Percentiles rank a stretch among this genome's conserved stretches.
Conservation (phyloP, 257 asterid species). For the Penstemon newberryi region DNA sequence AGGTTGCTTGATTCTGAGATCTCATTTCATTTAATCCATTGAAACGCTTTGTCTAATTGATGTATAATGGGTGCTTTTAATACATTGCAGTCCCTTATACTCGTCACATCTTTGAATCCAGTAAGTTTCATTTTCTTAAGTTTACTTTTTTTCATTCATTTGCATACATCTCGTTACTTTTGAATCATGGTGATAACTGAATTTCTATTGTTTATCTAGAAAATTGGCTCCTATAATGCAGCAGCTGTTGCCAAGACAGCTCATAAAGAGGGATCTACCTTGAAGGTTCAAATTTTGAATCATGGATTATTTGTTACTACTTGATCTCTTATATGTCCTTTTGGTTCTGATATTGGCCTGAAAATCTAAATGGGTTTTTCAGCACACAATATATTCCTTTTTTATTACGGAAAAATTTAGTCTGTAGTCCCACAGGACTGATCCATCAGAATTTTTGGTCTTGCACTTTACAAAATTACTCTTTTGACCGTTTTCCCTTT, state of each 20-base stretch:
- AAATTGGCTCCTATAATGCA: conserved; percentile 95
- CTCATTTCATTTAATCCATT: conserved; percentile 8
- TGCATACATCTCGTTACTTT: too few relatives aligned
- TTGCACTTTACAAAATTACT: too few relatives aligned
- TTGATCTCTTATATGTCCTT: too few relatives aligned
- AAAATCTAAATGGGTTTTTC: too few relatives aligned
- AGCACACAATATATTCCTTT: too few relatives aligned
- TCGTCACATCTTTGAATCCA: conserved; percentile 92
- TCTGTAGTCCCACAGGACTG: too few relatives aligned
- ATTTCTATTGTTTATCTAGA: conserved; percentile 46
- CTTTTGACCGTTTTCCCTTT: too few relatives aligned
- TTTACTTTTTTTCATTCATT: not conserved
- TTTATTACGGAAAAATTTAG: too few relatives aligned
- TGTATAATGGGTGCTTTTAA: conserved; percentile 3
- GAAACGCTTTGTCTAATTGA: conserved; percentile 20
- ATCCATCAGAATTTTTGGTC: too few relatives aligned
- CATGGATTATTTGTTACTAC: not conserved
- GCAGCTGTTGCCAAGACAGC: conserved; percentile 98
- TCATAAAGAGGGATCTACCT: conserved; percentile 89
- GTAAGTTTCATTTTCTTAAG: conserved; percentile 44
- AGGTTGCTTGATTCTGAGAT: conserved; percentile 47
- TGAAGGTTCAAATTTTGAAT: conserved; percentile 59
- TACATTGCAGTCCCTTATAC: conserved; percentile 92
- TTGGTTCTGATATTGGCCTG: too few relatives aligned
- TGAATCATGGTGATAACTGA: conserved; percentile 11